These are phyloP conservation scores for Aulographum hederae DNA, from an alignment of 2,329 filamentous ascomycete species.

Conservation along the genomic window DNA sequence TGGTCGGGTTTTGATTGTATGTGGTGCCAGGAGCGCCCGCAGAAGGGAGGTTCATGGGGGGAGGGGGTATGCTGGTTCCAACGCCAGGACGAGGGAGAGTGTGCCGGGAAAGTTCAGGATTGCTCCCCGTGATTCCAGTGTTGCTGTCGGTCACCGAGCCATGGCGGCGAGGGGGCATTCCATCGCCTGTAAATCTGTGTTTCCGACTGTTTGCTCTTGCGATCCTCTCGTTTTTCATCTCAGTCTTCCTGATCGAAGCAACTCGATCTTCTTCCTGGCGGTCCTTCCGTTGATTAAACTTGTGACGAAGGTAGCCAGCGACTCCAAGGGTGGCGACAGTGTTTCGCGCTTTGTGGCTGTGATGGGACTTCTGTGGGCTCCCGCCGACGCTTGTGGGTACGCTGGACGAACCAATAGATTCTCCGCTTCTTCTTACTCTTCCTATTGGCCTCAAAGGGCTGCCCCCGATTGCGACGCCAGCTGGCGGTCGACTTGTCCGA, in stretches of 20 bases:
- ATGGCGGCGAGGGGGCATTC: slow-evolving; percentile 16
- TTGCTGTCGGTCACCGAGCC: slow-evolving; percentile 21
- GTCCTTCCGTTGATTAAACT: slow-evolving; percentile 32
- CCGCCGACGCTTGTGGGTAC: too few species aligned
- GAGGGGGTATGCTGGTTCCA: too few species aligned
- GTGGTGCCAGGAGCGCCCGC: too few species aligned
- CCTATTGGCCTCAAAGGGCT: slow-evolving; percentile 5
- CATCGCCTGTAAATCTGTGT: slow-evolving; percentile 54
- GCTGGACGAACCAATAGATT: slow-evolving; percentile 21
- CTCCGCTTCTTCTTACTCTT: slow-evolving; percentile 14
- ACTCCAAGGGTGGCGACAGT: slow-evolving; percentile 23
- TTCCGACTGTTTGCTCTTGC: slow-evolving; percentile 33
- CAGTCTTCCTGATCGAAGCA: slow-evolving; percentile 30
- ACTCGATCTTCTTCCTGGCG: slow-evolving; percentile 42
- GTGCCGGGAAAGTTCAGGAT: slow-evolving; percentile 23
- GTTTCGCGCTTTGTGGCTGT: slow-evolving; percentile 20
- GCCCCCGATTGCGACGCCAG: slow-evolving; percentile 4
- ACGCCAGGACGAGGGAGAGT: slow-evolving; percentile 10
- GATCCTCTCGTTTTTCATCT: slow-evolving; percentile 32
- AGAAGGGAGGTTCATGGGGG: too few species aligned
- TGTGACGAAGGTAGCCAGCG: slow-evolving; percentile 22
- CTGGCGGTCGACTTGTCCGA: not conserved
- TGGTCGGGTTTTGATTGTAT: too few species aligned
- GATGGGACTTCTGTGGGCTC: slow-evolving; percentile 9
- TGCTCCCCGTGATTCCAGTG: slow-evolving; percentile 17